Base-by-base conservation (phyloP, 768 basidiomycete species). In the Nidularia pulvinata region DNA sequence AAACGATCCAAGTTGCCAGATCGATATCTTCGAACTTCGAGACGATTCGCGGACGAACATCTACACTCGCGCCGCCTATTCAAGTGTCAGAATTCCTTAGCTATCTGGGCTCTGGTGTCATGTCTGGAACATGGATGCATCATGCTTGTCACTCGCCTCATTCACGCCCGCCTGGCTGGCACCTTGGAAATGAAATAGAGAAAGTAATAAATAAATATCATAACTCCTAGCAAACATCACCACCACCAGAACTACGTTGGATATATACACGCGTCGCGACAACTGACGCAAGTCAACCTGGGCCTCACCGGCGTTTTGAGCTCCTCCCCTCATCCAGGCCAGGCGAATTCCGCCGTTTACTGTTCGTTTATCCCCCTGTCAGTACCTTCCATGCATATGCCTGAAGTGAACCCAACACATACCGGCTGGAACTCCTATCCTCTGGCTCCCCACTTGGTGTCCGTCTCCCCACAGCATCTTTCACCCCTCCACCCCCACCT, bases 271-370 rank as follows among this genome's bases (percentile, higher is more conserved):
- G 25, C 25, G 25, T 30, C 25, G 25, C 25, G 25, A 4, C 25
- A 30, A 30, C 25, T 30, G 25, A 30, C 25, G 25, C 25, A 30
- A 30, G 25, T 30, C 25, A 30, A 30, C 25, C 25, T 30, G 25
- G 47, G 42, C 46, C 47, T 83, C 75, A 88, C 59, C 88, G 85
- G 59, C 88, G 80, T 73, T 90, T 90, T 50, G 84, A 83, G 55
- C 84, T 79, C 55, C 89, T 79, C 36, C 74, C 65, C 48, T 90
- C 89, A 46, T 89, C 89, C 63, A 85, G 59, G 6, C 82, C 75
- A n/a, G 88, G 88, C 5, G 89, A 90, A 55, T 80, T 84, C 59
- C 89, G 75, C 57, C 89, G 83, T 73, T 91, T 91, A 65, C 89
- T 91, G 57, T 43, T 49, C 36, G 32, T 16, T 22, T 32, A 56